phyloP scores from a whole-genome alignment of 108 stramenopile genomes.

The Nitzschia putrida region DNA sequence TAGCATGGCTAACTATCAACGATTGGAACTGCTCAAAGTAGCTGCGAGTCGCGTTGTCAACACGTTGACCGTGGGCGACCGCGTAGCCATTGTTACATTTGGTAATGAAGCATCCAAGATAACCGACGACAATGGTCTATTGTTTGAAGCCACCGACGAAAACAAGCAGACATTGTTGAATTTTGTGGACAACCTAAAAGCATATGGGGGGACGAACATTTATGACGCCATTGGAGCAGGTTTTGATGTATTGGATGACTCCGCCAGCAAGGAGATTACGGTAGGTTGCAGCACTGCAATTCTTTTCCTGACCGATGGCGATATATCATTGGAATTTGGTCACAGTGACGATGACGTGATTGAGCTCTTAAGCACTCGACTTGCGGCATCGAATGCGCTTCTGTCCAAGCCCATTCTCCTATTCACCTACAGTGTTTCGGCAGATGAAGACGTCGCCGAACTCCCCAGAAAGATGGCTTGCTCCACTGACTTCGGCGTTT shows the following conservation, averaged over 20 bases:
- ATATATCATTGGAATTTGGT: neutral
- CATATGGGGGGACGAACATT: conserved; percentile 16
- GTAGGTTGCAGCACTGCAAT: conserved; percentile 22
- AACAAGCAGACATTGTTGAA: conserved; percentile 7
- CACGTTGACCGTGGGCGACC: conserved; percentile 51
- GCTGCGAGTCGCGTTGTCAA: conserved; percentile 48
- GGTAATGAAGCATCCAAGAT: conserved; percentile 8
- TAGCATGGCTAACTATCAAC: too few relatives aligned
- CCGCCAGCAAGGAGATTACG: neutral
- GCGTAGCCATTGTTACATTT: conserved; percentile 48
- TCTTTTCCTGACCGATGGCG: neutral
- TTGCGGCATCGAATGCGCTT: neutral
- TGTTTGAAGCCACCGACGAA: conserved; percentile 30
- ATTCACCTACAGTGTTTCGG: neutral
- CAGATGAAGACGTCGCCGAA: neutral
- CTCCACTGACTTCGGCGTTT: neutral
- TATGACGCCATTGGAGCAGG: conserved; percentile 13
- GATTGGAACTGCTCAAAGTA: conserved; percentile 35
- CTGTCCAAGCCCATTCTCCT: neutral
- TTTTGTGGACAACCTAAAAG: neutral
- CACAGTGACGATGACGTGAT: neutral
- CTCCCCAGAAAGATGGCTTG: neutral
- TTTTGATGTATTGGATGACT: conserved; percentile 20
- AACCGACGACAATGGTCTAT: conserved; percentile 32
- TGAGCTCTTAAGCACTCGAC: neutral